phyloP scores from a whole-genome alignment of 2,329 filamentous ascomycete species.

The Penicillium expansum region DNA sequence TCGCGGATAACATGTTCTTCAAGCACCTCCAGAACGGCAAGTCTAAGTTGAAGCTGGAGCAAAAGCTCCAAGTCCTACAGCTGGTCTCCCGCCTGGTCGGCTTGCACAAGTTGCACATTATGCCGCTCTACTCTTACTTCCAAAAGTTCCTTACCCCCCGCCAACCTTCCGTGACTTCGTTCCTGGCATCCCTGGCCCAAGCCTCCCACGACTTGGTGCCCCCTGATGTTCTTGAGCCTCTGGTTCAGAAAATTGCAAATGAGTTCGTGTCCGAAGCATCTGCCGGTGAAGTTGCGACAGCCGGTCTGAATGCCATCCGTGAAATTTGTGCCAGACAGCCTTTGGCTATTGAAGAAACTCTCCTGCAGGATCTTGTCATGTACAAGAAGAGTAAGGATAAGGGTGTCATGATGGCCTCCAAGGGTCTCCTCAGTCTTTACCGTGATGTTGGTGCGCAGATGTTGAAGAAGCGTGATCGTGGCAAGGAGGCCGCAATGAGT shows the following conservation, averaged over 20 bases:
- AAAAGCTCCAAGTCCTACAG: constrained; percentile 85
- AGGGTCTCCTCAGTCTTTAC: constrained; percentile 85
- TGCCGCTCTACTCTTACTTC: constrained; percentile 94
- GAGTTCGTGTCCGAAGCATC: constrained; percentile 97
- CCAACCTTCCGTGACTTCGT: constrained; percentile 87
- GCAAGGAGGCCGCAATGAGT: constrained; percentile 84
- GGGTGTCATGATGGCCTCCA: constrained; percentile 97
- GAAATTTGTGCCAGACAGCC: constrained; percentile 92
- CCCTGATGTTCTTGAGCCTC: constrained; percentile 84
- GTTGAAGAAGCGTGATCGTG: constrained; percentile 83
- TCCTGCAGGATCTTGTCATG: constrained; percentile 93
- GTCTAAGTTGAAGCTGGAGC: constrained; percentile 79
- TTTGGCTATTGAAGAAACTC: constrained; percentile 89
- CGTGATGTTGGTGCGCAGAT: constrained; percentile 87
- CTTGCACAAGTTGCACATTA: constrained; percentile 84
- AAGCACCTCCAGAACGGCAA: constrained; percentile 89
- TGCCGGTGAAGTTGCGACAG: constrained; percentile 83
- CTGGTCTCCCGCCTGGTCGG: constrained; percentile 88
- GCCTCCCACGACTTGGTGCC: constrained; percentile 88
- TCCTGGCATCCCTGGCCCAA: constrained; percentile 88
- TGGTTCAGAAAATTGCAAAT: constrained; percentile 93
- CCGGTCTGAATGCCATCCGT: constrained; percentile 89
- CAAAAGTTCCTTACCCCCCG: constrained; percentile 85
- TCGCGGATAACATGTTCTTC: constrained; percentile 82
- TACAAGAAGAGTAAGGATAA: constrained; percentile 98